A percentile compares a stretch with the other conserved stretches of the same genome.
Evolutionary conservation across 495 filamentous ascomycete species (phyloP).

Genomic region (Massariosphaeria phaeospora): DNA sequence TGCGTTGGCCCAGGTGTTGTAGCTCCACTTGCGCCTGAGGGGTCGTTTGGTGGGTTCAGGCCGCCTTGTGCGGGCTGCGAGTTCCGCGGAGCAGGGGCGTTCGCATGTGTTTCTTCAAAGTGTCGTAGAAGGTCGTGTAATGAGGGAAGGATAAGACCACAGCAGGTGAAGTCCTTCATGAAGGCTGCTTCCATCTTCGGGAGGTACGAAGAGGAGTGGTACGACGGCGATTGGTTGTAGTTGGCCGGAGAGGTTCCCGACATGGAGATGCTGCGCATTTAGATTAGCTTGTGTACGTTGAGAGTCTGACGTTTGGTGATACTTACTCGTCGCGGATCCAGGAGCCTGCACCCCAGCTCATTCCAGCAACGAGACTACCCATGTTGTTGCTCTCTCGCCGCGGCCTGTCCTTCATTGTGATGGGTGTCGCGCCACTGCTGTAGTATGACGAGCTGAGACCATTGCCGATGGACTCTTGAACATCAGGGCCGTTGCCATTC

Average conservation of each 20-base stretch:
- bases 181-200: constrained; percentile 97
- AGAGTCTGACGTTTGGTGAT: constrained; percentile 4
- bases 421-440: constrained; percentile 76
- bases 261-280: constrained; percentile 77
- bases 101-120: constrained; percentile 89
- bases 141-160: constrained; percentile 76
- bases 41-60: constrained; percentile 45
- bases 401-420: constrained; percentile 70
- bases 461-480: constrained; percentile 65
- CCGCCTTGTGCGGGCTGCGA: constrained; percentile 50
- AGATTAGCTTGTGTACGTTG: constrained; percentile 6
- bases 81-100: constrained; percentile 53
- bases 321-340: constrained; percentile 98
- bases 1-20: constrained; percentile 16
- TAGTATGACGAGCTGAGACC: constrained; percentile 47
- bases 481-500: constrained; percentile 37
- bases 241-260: constrained; percentile 87
- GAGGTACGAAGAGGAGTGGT: constrained; percentile 94
- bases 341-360: constrained; percentile 98
- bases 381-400: constrained; percentile 75
- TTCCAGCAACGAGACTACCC: constrained; percentile 79
- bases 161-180: constrained; percentile 93
- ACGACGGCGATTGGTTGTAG: constrained; percentile 81
- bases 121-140: constrained; percentile 93
- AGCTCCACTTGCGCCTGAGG: constrained; percentile 22